phyloP scores from a whole-genome alignment of 768 basidiomycete species.

The Suillus sp. region DNA sequence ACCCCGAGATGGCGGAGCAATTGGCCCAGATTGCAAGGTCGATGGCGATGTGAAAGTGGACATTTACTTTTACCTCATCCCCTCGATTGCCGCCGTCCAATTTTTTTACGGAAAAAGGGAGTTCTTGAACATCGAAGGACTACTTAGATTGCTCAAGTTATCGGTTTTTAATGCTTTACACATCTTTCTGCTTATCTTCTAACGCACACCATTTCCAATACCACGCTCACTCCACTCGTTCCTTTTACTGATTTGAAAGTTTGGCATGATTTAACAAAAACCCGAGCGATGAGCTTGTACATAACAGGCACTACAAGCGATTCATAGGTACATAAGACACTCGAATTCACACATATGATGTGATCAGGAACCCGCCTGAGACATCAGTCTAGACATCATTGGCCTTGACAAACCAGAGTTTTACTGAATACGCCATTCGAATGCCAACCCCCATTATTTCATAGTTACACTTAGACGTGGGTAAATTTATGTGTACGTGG shows the following conservation, averaged over 20 bases:
- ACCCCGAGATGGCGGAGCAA: constrained; percentile 82
- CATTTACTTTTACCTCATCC: not conserved
- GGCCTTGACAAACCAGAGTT: not conserved
- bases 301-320: not conserved
- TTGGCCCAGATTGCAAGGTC: constrained; percentile 49
- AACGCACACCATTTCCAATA: constrained; percentile 7
- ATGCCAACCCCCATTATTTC: not conserved
- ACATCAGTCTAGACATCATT: not conserved
- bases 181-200: constrained; percentile 1
- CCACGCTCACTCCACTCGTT: constrained; percentile 5
- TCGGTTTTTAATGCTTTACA: constrained; percentile 9
- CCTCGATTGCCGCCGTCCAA: not conserved
- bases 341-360: not conserved
- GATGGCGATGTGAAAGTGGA: constrained; percentile 33
- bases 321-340: not conserved
- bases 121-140: constrained; percentile 2
- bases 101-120: not conserved
- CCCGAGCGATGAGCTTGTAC: not conserved
- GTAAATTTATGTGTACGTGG: too few species aligned
- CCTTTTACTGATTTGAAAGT: not conserved
- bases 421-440: not conserved
- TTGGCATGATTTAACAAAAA: not conserved
- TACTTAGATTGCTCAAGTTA: constrained; percentile 5
- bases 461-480: not conserved
- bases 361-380: not conserved